Percentiles rank a stretch among this genome's conserved stretches.
phyloP scores from a whole-genome alignment of 192 early-diverging fungal species.

The Coemansia sp. region DNA sequence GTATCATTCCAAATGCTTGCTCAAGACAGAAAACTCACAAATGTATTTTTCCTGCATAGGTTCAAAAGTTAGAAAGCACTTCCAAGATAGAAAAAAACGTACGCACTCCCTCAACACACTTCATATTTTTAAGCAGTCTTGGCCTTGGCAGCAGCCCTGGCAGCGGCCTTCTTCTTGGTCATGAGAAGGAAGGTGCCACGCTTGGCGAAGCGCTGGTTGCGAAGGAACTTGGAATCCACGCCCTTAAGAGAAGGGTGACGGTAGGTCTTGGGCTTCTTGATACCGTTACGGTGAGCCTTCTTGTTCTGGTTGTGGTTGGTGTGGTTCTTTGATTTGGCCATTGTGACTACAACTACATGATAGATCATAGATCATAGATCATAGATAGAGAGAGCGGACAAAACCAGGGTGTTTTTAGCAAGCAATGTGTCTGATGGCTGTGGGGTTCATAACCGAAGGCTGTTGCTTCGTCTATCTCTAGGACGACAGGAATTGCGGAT shows the following conservation, averaged over 20 bases:
- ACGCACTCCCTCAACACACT: background rate
- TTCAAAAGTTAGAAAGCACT: no score
- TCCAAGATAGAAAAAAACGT: conserved; percentile 1
- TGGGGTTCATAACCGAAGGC: no score
- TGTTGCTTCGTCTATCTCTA: no score
- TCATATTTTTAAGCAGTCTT: conserved; percentile 22
- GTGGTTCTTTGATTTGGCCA: conserved; percentile 98
- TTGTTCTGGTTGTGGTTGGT: conserved; percentile 99
- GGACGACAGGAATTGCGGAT: no score
- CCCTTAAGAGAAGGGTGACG: conserved; percentile 90
- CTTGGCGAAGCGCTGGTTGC: conserved; percentile 97
- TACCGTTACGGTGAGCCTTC: conserved; percentile 99
- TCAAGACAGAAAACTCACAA: no score
- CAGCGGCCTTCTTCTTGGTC: conserved; percentile 41
- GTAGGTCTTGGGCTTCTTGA: conserved; percentile 94
- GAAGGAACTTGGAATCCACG: conserved; percentile 90
- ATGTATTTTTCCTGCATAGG: no score
- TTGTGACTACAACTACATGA: conserved; percentile 44
- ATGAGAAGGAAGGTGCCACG: conserved; percentile 43
- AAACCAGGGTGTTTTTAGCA: background rate
- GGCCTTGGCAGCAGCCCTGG: conserved; percentile 32
- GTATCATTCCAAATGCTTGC: no score
- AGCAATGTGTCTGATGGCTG: background rate
- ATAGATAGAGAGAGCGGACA: background rate
- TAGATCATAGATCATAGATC: background rate